phyloP scores from a whole-genome alignment of 1,139 yeast species.

The Pichia sp. region DNA sequence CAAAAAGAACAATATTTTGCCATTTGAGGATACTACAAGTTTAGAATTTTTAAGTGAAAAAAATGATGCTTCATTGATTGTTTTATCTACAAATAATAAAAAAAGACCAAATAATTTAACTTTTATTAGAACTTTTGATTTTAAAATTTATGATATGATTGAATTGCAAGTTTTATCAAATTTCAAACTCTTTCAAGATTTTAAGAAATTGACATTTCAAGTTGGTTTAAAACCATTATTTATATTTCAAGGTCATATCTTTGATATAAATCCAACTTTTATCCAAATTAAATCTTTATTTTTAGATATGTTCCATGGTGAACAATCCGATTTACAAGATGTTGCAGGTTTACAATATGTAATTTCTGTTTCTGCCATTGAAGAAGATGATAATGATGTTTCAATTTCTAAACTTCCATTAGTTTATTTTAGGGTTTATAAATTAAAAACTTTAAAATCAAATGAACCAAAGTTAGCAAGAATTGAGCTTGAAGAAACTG shows the following conservation, averaged over 20 bases:
- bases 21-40: constrained; percentile 86
- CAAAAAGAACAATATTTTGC: constrained; percentile 83
- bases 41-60: constrained; percentile 91
- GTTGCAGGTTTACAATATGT: constrained; percentile 93
- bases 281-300: constrained; percentile 83
- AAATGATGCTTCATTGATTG: constrained; percentile 83
- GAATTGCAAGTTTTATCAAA: constrained; percentile 73
- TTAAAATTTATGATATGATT: constrained; percentile 87
- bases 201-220: constrained; percentile 72
- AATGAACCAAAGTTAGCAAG: constrained; percentile 84
- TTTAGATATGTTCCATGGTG: constrained; percentile 88
- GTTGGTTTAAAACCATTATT: constrained; percentile 94
- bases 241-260: constrained; percentile 85
- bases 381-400: constrained; percentile 60
- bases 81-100: constrained; percentile 77
- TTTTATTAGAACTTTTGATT: constrained; percentile 83
- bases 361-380: constrained; percentile 74
- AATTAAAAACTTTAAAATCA: constrained; percentile 70
- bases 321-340: constrained; percentile 76
- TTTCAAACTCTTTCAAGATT: constrained; percentile 70
- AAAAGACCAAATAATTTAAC: constrained; percentile 91
- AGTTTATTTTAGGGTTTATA: constrained; percentile 86
- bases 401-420: constrained; percentile 53
- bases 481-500: constrained; percentile 90
- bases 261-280: constrained; percentile 83